Conservation (phyloP, 441 rosid genomes). For the Francoa sonchifolia region DNA sequence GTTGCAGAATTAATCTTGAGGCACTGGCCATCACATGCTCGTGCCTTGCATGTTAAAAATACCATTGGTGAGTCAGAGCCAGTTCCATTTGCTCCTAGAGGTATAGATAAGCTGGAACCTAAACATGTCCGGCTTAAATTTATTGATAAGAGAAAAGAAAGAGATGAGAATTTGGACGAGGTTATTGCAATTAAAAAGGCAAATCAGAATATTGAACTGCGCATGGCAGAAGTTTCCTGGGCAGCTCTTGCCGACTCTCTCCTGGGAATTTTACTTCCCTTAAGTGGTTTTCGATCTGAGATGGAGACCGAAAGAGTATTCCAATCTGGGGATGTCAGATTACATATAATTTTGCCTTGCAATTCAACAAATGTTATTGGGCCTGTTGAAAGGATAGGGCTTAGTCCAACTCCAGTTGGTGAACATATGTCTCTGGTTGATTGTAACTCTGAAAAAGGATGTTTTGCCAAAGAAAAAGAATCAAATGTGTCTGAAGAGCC, state of each 20-base stretch:
- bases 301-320: conserved; percentile 15
- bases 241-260: conserved; percentile 52
- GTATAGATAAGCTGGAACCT: conserved; percentile 92
- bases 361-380: conserved; percentile 29
- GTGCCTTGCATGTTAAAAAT: conserved; percentile 77
- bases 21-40: conserved; percentile 98
- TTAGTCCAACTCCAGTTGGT: conserved; percentile 19
- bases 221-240: conserved; percentile 66
- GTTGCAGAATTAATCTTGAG: conserved; percentile 88
- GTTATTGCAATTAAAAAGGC: conserved; percentile 40
- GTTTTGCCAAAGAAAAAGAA: conserved; percentile 40
- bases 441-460: conserved; percentile 34
- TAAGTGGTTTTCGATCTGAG: conserved; percentile 26
- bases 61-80: conserved; percentile 68
- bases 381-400: conserved; percentile 31
- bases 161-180: conserved; percentile 37
- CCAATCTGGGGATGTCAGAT: conserved; percentile 69
- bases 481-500: conserved; percentile 47
- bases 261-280: conserved; percentile 55
- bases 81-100: conserved; percentile 83
- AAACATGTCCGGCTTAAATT: conserved; percentile 79
- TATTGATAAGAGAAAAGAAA: conserved; percentile 72
- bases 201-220: conserved; percentile 43
- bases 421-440: conserved; percentile 35
- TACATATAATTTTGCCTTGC: conserved; percentile 38